These are phyloP conservation scores for Helminthosporium solani DNA, from an alignment of 2,329 filamentous ascomycete genomes.

Conservation along the genomic window DNA sequence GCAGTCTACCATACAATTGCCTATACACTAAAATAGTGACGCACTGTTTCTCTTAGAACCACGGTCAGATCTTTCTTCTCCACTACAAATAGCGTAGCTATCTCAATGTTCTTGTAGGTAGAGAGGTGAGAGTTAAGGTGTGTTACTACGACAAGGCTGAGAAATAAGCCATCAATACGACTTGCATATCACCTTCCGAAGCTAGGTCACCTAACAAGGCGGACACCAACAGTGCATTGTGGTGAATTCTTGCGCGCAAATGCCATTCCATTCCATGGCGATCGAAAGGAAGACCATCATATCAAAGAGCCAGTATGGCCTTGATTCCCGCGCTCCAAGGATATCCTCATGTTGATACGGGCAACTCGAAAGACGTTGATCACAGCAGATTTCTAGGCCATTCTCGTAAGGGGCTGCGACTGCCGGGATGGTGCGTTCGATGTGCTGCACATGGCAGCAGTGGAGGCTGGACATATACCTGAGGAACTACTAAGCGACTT, in stretches of 20 bases:
- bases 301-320: too few relatives aligned
- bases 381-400: not conserved
- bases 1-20: too few relatives aligned
- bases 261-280: not conserved
- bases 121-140: not conserved
- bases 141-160: not conserved
- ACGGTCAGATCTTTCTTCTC: conserved; percentile 3
- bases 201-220: not conserved
- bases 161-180: not conserved
- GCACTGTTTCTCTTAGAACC: not conserved
- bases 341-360: too few relatives aligned
- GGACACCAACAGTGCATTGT: not conserved
- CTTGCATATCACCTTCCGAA: not conserved
- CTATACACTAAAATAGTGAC: too few relatives aligned
- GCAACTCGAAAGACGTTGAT: too few relatives aligned
- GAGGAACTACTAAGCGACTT: not conserved
- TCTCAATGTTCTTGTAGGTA: not conserved
- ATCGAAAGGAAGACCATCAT: too few relatives aligned
- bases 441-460: not conserved
- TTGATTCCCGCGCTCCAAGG: too few relatives aligned
- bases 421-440: not conserved
- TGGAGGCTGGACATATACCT: not conserved
- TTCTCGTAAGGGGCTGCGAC: not conserved
- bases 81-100: not conserved
- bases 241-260: not conserved